phyloP scores from a whole-genome alignment of 805 yeast species.

The Nakazawaea ernobii region DNA sequence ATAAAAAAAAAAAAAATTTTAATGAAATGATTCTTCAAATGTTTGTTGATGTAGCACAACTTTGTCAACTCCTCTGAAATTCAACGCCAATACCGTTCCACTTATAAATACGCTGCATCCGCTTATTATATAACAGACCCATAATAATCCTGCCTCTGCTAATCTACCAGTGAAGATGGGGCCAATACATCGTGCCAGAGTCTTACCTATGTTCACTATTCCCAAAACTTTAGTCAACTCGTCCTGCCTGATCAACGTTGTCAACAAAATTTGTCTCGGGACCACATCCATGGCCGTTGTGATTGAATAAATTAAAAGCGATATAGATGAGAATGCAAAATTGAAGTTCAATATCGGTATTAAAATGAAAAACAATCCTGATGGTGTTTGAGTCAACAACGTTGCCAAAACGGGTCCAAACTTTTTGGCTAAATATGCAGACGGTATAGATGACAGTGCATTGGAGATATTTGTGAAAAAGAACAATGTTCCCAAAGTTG shows the following conservation, averaged over 20 bases:
- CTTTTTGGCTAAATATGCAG: slow-evolving; percentile 58
- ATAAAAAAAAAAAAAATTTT: neutral
- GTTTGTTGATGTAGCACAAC: slow-evolving; percentile 19
- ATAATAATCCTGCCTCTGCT: slow-evolving; percentile 44
- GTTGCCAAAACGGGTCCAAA: slow-evolving; percentile 81
- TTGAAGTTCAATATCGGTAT: slow-evolving; percentile 41
- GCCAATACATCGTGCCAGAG: slow-evolving; percentile 78
- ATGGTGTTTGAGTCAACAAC: slow-evolving; percentile 68
- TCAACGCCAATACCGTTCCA: slow-evolving; percentile 36
- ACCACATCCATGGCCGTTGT: slow-evolving; percentile 86
- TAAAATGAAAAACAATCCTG: slow-evolving; percentile 55
- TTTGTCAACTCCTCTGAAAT: slow-evolving; percentile 35
- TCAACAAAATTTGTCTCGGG: slow-evolving; percentile 77
- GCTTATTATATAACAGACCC: slow-evolving; percentile 47
- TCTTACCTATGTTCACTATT: slow-evolving; percentile 78
- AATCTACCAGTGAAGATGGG: slow-evolving; percentile 75
- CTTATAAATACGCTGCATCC: slow-evolving; percentile 47
- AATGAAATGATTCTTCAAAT: slow-evolving; percentile 1
- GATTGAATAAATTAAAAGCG: slow-evolving; percentile 51
- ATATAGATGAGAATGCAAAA: slow-evolving; percentile 38
- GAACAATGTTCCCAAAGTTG: slow-evolving; percentile 61
- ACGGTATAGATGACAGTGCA: slow-evolving; percentile 68
- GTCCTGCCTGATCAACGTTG: slow-evolving; percentile 54
- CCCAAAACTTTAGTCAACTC: slow-evolving; percentile 81
- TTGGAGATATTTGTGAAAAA: slow-evolving; percentile 58